These are phyloP conservation scores for Hysterium pulicare DNA, from an alignment of 2,329 filamentous ascomycete genomes.

Conservation along the genomic window DNA sequence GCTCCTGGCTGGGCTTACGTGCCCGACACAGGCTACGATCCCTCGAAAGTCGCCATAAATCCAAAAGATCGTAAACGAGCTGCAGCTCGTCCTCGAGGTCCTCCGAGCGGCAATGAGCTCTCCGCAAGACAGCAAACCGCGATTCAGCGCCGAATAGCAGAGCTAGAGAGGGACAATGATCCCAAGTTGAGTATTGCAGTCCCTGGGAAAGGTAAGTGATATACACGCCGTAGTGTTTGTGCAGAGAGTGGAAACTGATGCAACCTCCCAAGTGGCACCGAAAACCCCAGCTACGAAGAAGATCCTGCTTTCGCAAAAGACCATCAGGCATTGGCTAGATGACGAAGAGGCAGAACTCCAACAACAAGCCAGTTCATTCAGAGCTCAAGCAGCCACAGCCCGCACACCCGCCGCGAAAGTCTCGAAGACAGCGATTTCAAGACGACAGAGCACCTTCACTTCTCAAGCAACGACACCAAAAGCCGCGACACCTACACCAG, in stretches of 20 bases:
- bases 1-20: conserved; percentile 94
- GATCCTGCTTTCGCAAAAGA: conserved; percentile 77
- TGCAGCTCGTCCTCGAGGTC: conserved; percentile 37
- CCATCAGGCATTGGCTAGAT: conserved; percentile 77
- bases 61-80: conserved; percentile 65
- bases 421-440: conserved; percentile 8
- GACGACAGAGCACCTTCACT: conserved; percentile 20
- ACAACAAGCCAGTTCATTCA: conserved; percentile 17
- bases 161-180: conserved; percentile 74
- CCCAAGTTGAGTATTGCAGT: conserved; percentile 43
- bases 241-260: background rate
- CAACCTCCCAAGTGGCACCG: conserved; percentile 7
- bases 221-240: background rate
- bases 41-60: conserved; percentile 52
- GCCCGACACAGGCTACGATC: conserved; percentile 64
- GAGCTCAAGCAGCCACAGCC: conserved; percentile 11
- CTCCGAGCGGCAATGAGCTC: conserved; percentile 55
- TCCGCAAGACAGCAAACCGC: conserved; percentile 80
- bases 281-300: conserved; percentile 65
- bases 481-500: background rate
- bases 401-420: conserved; percentile 5
- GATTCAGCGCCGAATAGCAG: conserved; percentile 74
- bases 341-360: conserved; percentile 65
- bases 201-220: conserved; percentile 25
- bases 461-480: conserved; percentile 24